phyloP scores from a whole-genome alignment of 768 basidiomycete species.

The Tephrocybe sp. region DNA sequence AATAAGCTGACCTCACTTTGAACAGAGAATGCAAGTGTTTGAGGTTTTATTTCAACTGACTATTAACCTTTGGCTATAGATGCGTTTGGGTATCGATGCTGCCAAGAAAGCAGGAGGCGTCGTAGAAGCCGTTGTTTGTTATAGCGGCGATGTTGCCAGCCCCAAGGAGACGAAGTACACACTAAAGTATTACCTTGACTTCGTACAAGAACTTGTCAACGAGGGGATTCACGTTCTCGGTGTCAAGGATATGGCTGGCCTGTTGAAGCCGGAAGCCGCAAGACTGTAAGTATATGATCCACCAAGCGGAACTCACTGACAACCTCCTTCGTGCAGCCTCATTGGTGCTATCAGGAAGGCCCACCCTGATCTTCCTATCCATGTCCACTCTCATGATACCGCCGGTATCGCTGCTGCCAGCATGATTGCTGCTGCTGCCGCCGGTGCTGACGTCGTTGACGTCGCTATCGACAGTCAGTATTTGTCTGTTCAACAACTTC shows the following conservation, averaged over 20 bases:
- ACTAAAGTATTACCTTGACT: conserved; percentile 94
- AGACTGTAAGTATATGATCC: conserved; percentile 57
- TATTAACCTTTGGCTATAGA: conserved; percentile 40
- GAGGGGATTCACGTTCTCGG: conserved; percentile 97
- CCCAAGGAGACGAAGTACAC: conserved; percentile 97
- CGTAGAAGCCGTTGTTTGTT: conserved; percentile 95
- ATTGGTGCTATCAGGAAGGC: conserved; percentile 94
- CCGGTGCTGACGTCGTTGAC: conserved; percentile 98
- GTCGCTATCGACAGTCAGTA: conserved; percentile 95
- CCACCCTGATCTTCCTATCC: conserved; percentile 96
- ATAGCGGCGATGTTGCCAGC: conserved; percentile 95
- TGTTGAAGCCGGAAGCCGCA: conserved; percentile 93
- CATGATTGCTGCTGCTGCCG: conserved; percentile 93
- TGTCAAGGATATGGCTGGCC: conserved; percentile 98
- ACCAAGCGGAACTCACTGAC: neutral
- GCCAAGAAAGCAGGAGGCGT: conserved; percentile 99
- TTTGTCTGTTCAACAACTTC: neutral
- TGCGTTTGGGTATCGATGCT: conserved; percentile 97
- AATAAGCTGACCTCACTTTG: conserved; percentile 5
- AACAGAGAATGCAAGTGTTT: conserved; percentile 64
- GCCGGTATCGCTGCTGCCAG: conserved; percentile 97
- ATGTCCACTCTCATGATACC: conserved; percentile 99
- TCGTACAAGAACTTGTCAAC: conserved; percentile 86
- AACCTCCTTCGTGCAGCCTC: conserved; percentile 48
- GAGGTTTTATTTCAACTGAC: neutral